Base-by-base conservation (phyloP, 108 stramenopile genomes). In the Mediolabrus comicus region DNA sequence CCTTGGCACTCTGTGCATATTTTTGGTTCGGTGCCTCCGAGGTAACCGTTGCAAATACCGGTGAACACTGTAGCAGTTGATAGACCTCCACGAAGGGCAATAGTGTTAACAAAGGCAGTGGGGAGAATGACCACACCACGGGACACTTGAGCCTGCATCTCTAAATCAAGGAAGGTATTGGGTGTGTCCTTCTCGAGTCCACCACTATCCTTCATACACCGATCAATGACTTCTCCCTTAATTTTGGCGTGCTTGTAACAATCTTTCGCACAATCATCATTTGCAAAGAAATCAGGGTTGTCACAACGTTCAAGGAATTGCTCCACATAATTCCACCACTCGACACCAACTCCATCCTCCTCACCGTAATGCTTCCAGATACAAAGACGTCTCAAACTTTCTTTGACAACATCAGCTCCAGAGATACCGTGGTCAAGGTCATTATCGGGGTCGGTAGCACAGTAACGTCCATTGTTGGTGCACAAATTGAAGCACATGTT, bases 401-500 rank as follows among this genome's bases (percentile, higher is more conserved):
- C 97, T 67, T 63, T 70, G 43, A 98, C 94, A 27, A 98, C 94
- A 79, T 98, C 97, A 17, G 88, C 89, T 43, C 97, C 97, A 29
- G 85, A 85, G 34, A 93, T 83, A 56, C 97, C 97, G 33, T 79
- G 65, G 32, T 94, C 81, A 26, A 91, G 77, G 73, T 95, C 87
- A 71, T 91, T 91, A 82, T 98, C 96, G 17, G 97, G 97, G 56
- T 97, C 96, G 22, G 91, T 80, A 62, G 91, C 89, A 81, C 96
- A 98, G 67, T 98, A 98, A n/a, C 93, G 72, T 32, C 97, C 97
- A 26, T 86, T 71, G 79, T 98, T 98, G 66, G 95, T 95, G 82
- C 95, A 97, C 30, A 96, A 72, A 64, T 79, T 87, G 61, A 77
- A 87, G 74, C 97, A 97, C 58, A 71, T 64, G 64, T 95, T 84